A percentile compares a stretch with the other conserved stretches of the same genome.
These are phyloP conservation scores for Amanita exitialis DNA, from an alignment of 768 basidiomycete genomes.

Conservation along the genomic window DNA sequence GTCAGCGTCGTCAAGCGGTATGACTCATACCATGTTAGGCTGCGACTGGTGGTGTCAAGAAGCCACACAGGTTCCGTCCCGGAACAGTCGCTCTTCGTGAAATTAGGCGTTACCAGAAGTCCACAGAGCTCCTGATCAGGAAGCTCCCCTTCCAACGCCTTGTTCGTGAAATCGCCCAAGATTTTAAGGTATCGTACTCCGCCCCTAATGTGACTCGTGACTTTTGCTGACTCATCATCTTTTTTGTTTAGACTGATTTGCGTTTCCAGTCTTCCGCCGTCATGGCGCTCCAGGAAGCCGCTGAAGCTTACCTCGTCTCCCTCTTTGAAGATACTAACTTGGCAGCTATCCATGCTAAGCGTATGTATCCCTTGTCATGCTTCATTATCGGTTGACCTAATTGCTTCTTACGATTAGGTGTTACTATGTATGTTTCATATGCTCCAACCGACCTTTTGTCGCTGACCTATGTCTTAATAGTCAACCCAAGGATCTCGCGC, in stretches of 20 bases:
- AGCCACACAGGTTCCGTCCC: slow-evolving; percentile 95
- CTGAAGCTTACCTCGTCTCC: slow-evolving; percentile 82
- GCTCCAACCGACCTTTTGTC: neutral
- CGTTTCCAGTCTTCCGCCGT: slow-evolving; percentile 96
- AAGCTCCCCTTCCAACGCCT: slow-evolving; percentile 99
- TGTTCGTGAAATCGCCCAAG: slow-evolving; percentile 94
- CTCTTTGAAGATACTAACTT: slow-evolving; percentile 87
- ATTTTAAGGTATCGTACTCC: slow-evolving; percentile 66
- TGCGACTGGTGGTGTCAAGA: slow-evolving; percentile 97
- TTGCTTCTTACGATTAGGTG: slow-evolving; percentile 20
- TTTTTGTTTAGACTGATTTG: slow-evolving; percentile 55
- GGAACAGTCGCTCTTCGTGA: slow-evolving; percentile 99
- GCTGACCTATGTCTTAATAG: slow-evolving; percentile 24
- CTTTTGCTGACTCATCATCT: slow-evolving; percentile 5
- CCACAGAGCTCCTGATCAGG: slow-evolving; percentile 84
- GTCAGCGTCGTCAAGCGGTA: slow-evolving; percentile 11
- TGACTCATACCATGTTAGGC: slow-evolving; percentile 30
- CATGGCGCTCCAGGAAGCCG: slow-evolving; percentile 89
- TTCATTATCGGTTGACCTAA: neutral
- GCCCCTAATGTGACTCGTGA: slow-evolving; percentile 3
- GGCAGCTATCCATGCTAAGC: slow-evolving; percentile 86
- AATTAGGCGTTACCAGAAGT: slow-evolving; percentile 97
- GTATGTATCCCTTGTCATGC: slow-evolving; percentile 21
- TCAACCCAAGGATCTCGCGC: slow-evolving; percentile 84
- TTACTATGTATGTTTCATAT: slow-evolving; percentile 40